phyloP scores from a whole-genome alignment of 495 filamentous ascomycete species.

The Talaromyces liani region DNA sequence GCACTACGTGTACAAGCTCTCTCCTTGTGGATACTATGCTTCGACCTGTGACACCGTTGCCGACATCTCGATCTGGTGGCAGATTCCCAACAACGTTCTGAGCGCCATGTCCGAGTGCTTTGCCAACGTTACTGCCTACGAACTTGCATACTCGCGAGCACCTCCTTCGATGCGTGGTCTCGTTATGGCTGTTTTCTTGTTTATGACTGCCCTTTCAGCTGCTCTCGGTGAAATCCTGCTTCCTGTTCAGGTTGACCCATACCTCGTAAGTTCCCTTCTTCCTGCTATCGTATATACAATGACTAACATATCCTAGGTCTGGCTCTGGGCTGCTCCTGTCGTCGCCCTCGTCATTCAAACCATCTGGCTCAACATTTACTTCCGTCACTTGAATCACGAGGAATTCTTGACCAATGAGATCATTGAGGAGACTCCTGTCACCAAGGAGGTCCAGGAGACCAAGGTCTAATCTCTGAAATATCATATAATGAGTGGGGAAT shows the following conservation, averaged over 20 bases:
- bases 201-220: slow-evolving; percentile 45
- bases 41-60: slow-evolving; percentile 33
- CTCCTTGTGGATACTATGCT: slow-evolving; percentile 44
- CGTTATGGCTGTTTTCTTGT: slow-evolving; percentile 57
- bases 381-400: slow-evolving; percentile 37
- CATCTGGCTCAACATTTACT: slow-evolving; percentile 39
- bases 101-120: slow-evolving; percentile 64
- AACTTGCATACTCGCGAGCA: slow-evolving; percentile 65
- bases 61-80: slow-evolving; percentile 48
- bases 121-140: slow-evolving; percentile 61
- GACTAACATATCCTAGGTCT: slow-evolving; percentile 16
- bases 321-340: slow-evolving; percentile 47
- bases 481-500: background rate
- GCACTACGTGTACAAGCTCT: slow-evolving; percentile 51
- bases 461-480: background rate
- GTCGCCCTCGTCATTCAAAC: slow-evolving; percentile 40
- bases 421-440: background rate
- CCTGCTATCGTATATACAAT: background rate
- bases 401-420: slow-evolving; percentile 23
- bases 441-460: background rate
- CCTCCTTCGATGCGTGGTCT: slow-evolving; percentile 62
- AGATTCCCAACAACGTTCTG: slow-evolving; percentile 42
- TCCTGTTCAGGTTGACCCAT: slow-evolving; percentile 54
- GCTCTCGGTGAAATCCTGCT: slow-evolving; percentile 50
- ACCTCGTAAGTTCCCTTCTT: slow-evolving; percentile 20